A percentile compares a stretch with the other conserved stretches of the same genome.
These are phyloP conservation scores for Thielaviopsis musarum DNA, from an alignment of 2,329 filamentous ascomycete species.

Conservation along the genomic window DNA sequence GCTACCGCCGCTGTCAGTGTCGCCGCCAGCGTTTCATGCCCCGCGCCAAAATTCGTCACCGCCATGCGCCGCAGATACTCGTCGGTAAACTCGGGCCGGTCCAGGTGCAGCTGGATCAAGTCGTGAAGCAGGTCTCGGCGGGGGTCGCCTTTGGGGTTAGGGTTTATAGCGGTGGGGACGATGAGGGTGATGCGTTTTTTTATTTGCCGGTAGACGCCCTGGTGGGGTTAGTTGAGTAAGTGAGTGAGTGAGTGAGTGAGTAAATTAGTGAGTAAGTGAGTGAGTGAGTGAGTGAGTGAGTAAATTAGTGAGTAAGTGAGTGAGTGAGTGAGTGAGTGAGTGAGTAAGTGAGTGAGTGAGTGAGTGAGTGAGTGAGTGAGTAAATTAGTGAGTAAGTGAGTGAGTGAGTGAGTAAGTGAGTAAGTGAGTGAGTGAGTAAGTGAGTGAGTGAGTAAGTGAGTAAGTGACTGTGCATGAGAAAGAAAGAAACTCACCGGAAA, in stretches of 20 bases:
- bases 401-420: no score
- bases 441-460: no score
- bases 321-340: no score
- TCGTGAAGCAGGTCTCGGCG: conserved; percentile 28
- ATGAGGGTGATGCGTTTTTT: conserved; percentile 10
- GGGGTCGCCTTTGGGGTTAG: conserved; percentile 17
- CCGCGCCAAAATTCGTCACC: conserved; percentile 38
- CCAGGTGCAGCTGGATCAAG: conserved; percentile 28
- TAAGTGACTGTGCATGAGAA: neutral
- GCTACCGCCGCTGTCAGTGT: conserved; percentile 32
- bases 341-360: no score
- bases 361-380: no score
- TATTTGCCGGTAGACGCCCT: conserved; percentile 12
- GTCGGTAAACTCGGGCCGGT: conserved; percentile 29
- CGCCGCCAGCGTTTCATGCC: conserved; percentile 37
- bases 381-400: no score
- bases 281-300: no score
- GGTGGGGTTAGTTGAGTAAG: neutral
- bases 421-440: no score
- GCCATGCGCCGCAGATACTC: conserved; percentile 33
- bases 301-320: no score
- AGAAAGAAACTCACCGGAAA: conserved; percentile 25
- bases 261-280: no score
- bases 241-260: no score
- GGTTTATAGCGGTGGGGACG: conserved; percentile 14